Evolutionary conservation across 495 filamentous ascomycete species (phyloP).

Genomic region (Pyronema omphalodes): DNA sequence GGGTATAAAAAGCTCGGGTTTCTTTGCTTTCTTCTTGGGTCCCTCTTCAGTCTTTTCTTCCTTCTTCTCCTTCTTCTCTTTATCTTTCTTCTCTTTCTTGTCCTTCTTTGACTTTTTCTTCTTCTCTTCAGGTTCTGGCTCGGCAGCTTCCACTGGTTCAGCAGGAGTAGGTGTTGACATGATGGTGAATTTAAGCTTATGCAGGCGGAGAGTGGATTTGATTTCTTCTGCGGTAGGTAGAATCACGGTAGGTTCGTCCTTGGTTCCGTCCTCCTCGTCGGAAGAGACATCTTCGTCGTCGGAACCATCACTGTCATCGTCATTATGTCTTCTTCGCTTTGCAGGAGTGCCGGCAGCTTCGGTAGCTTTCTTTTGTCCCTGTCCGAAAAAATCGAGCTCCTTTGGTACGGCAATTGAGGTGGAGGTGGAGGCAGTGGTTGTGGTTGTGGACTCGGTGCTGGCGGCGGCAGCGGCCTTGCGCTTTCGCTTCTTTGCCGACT

Average conservation of each 20-base stretch:
- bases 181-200: constrained; percentile 73
- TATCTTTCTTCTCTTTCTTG: constrained; percentile 29
- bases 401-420: not conserved
- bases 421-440: not conserved
- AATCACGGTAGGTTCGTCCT: constrained; percentile 10
- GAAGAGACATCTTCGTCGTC: not conserved
- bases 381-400: not conserved
- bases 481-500: not conserved
- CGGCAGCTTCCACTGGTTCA: constrained; percentile 18
- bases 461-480: not conserved
- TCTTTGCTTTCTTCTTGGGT: constrained; percentile 32
- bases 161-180: constrained; percentile 30
- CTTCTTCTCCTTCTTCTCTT: constrained; percentile 36
- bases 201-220: constrained; percentile 52
- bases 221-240: constrained; percentile 45
- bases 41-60: constrained; percentile 30
- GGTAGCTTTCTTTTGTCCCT: not conserved
- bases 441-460: not conserved
- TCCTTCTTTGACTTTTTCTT: constrained; percentile 33
- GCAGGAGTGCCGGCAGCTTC: not conserved
- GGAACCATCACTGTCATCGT: not conserved
- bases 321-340: not conserved
- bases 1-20: constrained; percentile 44
- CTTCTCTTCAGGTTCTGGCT: constrained; percentile 33
- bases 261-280: not conserved